phyloP scores from a whole-genome alignment of 192 early-diverging fungal genomes.

The Cladochytrium replicatum region DNA sequence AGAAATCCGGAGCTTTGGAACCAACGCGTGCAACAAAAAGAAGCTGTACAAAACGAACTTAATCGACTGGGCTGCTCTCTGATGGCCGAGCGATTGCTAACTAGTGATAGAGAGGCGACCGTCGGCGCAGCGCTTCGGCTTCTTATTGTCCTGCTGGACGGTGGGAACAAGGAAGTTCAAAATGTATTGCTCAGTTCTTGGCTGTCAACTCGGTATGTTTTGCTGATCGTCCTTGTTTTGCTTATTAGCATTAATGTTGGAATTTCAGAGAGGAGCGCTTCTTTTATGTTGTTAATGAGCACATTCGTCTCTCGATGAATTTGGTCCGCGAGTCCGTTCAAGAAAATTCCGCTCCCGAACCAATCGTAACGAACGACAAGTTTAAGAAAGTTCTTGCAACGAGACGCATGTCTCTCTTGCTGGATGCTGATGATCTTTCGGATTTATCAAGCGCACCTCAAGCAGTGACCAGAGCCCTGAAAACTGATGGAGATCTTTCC shows the following conservation, averaged over 20 bases:
- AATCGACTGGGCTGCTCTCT: constrained; percentile 24
- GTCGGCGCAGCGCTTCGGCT: constrained; percentile 10
- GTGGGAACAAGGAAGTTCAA: constrained; percentile 23
- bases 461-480: neutral
- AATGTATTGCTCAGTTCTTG: constrained; percentile 17
- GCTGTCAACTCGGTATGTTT: constrained; percentile 20
- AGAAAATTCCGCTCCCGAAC: neutral
- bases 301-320: constrained; percentile 13
- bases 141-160: constrained; percentile 23
- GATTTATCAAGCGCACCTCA: neutral
- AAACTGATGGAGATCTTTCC: too few species aligned
- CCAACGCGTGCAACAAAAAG: constrained; percentile 8
- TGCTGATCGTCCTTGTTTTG: constrained; percentile 5
- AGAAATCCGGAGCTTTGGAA: constrained; percentile 17
- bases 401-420: neutral
- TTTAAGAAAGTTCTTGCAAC: neutral
- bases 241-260: constrained; percentile 2
- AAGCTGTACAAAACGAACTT: constrained; percentile 11
- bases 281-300: constrained; percentile 25
- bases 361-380: constrained; percentile 1
- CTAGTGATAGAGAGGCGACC: constrained; percentile 5
- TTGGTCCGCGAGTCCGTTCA: constrained; percentile 8
- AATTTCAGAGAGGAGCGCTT: constrained; percentile 22
- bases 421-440: neutral
- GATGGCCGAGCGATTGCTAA: constrained; percentile 23